Percentiles rank a stretch among this genome's conserved stretches.
phyloP scores from a whole-genome alignment of 805 yeast genomes.

The Starmerella khaoyaiensis region DNA sequence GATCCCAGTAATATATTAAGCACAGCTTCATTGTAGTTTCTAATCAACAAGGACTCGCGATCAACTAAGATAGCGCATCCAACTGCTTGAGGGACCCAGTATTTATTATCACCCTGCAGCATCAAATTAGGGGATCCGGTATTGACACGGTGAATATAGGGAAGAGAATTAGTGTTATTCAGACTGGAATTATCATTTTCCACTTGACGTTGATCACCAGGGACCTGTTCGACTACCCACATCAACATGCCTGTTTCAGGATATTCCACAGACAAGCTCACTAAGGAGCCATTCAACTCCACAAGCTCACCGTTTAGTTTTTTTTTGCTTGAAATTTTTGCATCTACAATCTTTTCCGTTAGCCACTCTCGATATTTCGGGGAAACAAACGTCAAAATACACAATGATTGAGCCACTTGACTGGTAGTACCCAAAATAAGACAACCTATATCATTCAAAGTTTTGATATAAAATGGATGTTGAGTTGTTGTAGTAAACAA shows the following conservation, averaged over 20 bases:
- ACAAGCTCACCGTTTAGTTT: slow-evolving; percentile 11
- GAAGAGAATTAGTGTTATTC: not conserved
- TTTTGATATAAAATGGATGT: slow-evolving; percentile 67
- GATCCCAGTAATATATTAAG: slow-evolving; percentile 17
- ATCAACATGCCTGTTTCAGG: slow-evolving; percentile 43
- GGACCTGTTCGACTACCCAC: slow-evolving; percentile 75
- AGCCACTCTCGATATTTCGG: slow-evolving; percentile 9
- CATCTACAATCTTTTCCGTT: not conserved
- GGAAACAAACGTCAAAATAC: slow-evolving; percentile 52
- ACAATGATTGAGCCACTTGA: slow-evolving; percentile 44
- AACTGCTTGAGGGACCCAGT: slow-evolving; percentile 10
- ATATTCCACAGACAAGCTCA: slow-evolving; percentile 83
- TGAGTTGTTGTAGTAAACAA: slow-evolving; percentile 64
- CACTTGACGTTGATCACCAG: too few species aligned
- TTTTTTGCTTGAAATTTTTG: not conserved
- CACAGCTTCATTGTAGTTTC: slow-evolving; percentile 25
- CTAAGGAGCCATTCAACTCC: slow-evolving; percentile 47
- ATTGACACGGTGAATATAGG: slow-evolving; percentile 6
- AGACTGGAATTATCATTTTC: not conserved
- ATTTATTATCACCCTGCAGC: slow-evolving; percentile 2
- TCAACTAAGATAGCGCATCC: slow-evolving; percentile 11
- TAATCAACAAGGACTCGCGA: slow-evolving; percentile 28
- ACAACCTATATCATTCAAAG: slow-evolving; percentile 84
- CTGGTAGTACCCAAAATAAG: slow-evolving; percentile 71
- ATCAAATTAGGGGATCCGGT: not conserved